phyloP scores from a whole-genome alignment of 2,329 filamentous ascomycete species.

The Trichoderma citrinoviride region DNA sequence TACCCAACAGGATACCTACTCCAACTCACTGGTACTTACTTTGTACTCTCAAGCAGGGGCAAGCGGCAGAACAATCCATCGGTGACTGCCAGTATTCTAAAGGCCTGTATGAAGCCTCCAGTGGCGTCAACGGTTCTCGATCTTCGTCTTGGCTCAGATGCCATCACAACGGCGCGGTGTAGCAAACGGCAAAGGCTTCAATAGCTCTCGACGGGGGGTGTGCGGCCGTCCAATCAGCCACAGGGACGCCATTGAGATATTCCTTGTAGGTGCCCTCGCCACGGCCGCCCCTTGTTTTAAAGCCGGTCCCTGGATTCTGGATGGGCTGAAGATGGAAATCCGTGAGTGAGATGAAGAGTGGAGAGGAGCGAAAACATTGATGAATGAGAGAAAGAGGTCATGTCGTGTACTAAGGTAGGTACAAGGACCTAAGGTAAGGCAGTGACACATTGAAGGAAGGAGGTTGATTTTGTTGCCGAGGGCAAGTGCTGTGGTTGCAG shows the following conservation, averaged over 20 bases:
- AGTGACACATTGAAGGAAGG: neutral
- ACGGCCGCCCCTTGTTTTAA: too few relatives aligned
- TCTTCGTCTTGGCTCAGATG: neutral
- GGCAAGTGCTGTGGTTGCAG: neutral
- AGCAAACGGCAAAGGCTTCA: slow-evolving; percentile 17
- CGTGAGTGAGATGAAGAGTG: neutral
- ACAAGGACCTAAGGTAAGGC: neutral
- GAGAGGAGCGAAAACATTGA: neutral
- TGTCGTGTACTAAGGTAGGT: too few relatives aligned
- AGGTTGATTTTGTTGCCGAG: neutral
- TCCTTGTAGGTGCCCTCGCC: neutral
- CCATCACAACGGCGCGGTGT: slow-evolving; percentile 14
- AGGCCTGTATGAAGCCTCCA: neutral
- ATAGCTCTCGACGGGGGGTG: neutral
- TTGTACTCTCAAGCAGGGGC: neutral
- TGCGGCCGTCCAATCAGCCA: neutral
- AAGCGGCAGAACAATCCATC: neutral
- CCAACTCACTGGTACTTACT: neutral
- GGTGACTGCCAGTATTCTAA: neutral
- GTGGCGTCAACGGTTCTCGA: neutral
- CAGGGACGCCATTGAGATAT: slow-evolving; percentile 3
- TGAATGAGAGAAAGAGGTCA: neutral
- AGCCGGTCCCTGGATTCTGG: neutral
- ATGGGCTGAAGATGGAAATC: slow-evolving; percentile 1
- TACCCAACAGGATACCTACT: neutral